Conservation (phyloP, 129 eudicot species). For the Sambucus nigra region DNA sequence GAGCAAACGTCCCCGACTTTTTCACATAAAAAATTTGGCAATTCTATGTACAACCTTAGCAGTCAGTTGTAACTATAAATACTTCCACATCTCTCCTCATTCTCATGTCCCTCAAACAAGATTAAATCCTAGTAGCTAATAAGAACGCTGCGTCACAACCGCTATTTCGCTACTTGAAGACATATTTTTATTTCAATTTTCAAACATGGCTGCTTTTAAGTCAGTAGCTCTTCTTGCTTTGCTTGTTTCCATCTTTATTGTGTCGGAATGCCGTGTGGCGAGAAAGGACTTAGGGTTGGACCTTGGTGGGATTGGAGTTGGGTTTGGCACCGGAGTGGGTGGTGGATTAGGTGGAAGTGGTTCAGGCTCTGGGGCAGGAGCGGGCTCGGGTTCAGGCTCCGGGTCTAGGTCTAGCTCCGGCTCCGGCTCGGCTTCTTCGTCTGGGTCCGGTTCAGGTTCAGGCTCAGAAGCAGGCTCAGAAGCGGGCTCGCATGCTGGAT, state of each 20-base stretch:
- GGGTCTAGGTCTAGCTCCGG: constrained; percentile 35
- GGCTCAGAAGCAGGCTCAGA: constrained; percentile 37
- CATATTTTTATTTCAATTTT: constrained; percentile 5
- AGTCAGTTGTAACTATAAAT: constrained; percentile 33
- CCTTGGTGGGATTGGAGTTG: constrained; percentile 54
- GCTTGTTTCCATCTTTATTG: constrained; percentile 21
- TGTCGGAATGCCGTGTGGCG: constrained; percentile 55
- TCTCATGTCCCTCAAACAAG: constrained; percentile 15
- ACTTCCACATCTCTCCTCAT: constrained; percentile 5
- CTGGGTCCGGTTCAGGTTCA: constrained; percentile 33
- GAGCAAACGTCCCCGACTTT: not conserved
- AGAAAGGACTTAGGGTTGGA: constrained; percentile 59
- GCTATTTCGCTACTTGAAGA: constrained; percentile 5
- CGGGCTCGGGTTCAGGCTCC: constrained; percentile 29
- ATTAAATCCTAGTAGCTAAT: not conserved
- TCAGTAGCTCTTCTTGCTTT: constrained; percentile 22
- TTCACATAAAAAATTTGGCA: not conserved
- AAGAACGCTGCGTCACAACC: constrained; percentile 10
- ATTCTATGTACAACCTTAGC: constrained; percentile 7
- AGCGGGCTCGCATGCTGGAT: constrained; percentile 48
- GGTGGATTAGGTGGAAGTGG: constrained; percentile 64
- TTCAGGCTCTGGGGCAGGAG: constrained; percentile 47
- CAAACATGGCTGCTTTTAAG: constrained; percentile 16
- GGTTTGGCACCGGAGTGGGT: constrained; percentile 55
- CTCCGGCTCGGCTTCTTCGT: constrained; percentile 44